Evolutionary conservation across 2,329 filamentous ascomycete genomes (phyloP), one percentile per base, ranked within the genome.

Genomic region (Aspergillus sp.): DNA sequence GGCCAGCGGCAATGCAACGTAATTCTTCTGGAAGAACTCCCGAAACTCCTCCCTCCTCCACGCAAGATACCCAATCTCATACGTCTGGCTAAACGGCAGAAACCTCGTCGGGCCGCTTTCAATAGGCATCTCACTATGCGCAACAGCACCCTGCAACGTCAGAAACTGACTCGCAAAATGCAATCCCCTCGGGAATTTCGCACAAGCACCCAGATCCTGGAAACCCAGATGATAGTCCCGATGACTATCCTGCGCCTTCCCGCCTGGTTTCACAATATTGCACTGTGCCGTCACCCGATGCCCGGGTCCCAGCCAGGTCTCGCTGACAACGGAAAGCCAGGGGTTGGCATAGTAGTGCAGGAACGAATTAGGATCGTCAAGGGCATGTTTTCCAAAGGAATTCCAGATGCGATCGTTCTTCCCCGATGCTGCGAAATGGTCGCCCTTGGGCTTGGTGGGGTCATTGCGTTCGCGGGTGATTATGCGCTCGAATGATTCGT

Each of bases 171-270:
- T 78, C 0, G 79, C 74, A 1, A 73, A 53, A 39, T 85, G 82
- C 60, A 75, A 70, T 0, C 71, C 71, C 35, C 69, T 72, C 0
- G 81, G 81, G 50, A 76, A 80, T 15, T 58, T 63, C 0, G 70
- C 68, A 39, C 71, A 74, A 1, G 65, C 65, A 5, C 72, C 71
- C 2, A 70, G 59, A 0, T 74, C 77, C 60, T 82, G 79, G 63
- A 84, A 84, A 0, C 81, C 82, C 1, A 85, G 71, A 56, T 84
- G 81, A 57, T 84, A 84, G 58, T 85, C 82, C 1, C 81, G 72
- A 57, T 85, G 82, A 6, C 69, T 70, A 23, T 76, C 73, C 57
- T 85, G 82, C 0, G 82, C 70, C 32, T 72, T 66, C 0, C 78
- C 79, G 15, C 80, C 79, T 0, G 82, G 80, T 38, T 75, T 74